Base-by-base conservation (phyloP, 2,329 filamentous ascomycete genomes). In the Aspergillus quadricinctus region DNA sequence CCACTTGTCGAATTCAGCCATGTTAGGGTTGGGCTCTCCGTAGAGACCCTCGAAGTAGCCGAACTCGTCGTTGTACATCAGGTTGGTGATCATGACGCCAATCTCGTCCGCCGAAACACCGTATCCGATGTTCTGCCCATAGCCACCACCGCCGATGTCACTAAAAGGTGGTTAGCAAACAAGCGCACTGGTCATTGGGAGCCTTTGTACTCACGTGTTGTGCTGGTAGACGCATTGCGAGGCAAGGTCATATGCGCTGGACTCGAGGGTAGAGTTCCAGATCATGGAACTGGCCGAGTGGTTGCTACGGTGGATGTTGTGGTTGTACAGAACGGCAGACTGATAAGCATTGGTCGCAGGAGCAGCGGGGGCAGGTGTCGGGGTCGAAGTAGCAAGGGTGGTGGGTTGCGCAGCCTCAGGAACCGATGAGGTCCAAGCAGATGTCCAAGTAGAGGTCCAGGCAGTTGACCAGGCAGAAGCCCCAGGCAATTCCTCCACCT, bases 71-170 rank as follows among this genome's bases (percentile, higher is more conserved):
- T 94, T 90, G 83, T 97, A 97, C 90, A 94, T 97, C 77, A 88
- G 80, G 71, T 93, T 83, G 67, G 86, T 90, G 70, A 93, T 86
- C 64, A 88, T 85, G 61, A 82, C 79, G 53, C 85, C 84, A 60
- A 90, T 80, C 49, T 86, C 82, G 58, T 73, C 75, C n/a, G 77
- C 71, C 2, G 74, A 68, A 58, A 83, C 80, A 63, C 87, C 80
- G 58, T 87, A 86, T 69, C 90, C 93, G 57, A 97, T 87, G 82
- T 97, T 99, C 79, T 99, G 94, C 61, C 94, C 94, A 69, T 94
- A 95, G 48, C 82, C 80, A 54, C 84, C 85, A 51, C 78, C 80
- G 60, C 82, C 77, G 27, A 77, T 72, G 65, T 82, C 85, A 65
- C 69, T 73, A 57, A 53, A 51, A 8, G 40, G 46, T 28, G 5